Evolutionary conservation across 805 yeast genomes (phyloP).

Genomic region (Teunomyces tritomae): DNA sequence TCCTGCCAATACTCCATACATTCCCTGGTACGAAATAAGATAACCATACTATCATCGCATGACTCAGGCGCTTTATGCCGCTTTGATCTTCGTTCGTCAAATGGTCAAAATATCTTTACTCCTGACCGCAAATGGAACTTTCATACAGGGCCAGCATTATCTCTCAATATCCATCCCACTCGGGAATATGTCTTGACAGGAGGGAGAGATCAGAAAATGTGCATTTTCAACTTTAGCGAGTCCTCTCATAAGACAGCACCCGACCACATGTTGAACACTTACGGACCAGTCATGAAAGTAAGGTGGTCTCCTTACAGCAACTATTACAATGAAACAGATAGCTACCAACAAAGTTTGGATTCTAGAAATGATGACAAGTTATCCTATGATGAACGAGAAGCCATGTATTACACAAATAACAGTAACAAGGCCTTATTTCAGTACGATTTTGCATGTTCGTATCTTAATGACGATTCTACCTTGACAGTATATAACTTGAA

Average conservation of each 20-base stretch:
- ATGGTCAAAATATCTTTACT: constrained; percentile 23
- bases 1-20: constrained; percentile 54
- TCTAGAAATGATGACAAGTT: constrained; percentile 19
- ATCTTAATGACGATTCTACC: constrained; percentile 68
- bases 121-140: constrained; percentile 82
- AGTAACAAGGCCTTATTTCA: constrained; percentile 36
- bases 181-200: constrained; percentile 82
- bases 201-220: constrained; percentile 83
- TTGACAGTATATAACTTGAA: constrained; percentile 67
- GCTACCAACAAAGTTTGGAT: constrained; percentile 10
- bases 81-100: constrained; percentile 67
- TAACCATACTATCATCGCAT: constrained; percentile 68
- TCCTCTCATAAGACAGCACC: constrained; percentile 40
- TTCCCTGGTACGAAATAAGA: constrained; percentile 39
- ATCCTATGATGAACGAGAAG: constrained; percentile 17
- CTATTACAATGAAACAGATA: constrained; percentile 2
- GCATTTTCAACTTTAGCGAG: constrained; percentile 62
- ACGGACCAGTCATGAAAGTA: constrained; percentile 76
- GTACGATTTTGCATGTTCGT: constrained; percentile 72
- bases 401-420: constrained; percentile 18
- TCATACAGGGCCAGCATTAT: constrained; percentile 87
- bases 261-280: constrained; percentile 67
- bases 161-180: constrained; percentile 86
- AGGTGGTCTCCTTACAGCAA: constrained; percentile 53
- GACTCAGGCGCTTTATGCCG: constrained; percentile 86